These are phyloP conservation scores for Jamesozyma gamospora DNA, from an alignment of 805 yeast genomes.

Conservation along the genomic window DNA sequence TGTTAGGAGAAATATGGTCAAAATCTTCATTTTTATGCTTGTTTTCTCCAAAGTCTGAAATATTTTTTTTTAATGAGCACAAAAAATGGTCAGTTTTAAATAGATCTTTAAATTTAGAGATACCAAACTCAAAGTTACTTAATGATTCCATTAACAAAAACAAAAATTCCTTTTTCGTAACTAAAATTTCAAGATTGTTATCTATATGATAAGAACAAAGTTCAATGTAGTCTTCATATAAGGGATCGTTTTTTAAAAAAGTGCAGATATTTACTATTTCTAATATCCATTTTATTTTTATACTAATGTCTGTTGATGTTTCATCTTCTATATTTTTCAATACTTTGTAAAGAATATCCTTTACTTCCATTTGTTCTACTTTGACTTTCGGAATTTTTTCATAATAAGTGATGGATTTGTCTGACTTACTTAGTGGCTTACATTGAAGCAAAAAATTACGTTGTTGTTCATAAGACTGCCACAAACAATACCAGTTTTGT, in stretches of 20 bases:
- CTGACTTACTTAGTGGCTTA: background rate
- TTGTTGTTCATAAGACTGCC: slow-evolving; percentile 9
- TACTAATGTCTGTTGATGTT: background rate
- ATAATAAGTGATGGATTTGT: background rate
- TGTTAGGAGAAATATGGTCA: background rate
- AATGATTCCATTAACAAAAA: background rate
- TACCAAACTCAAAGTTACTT: background rate
- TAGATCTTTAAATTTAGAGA: background rate
- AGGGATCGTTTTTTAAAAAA: slow-evolving; percentile 10
- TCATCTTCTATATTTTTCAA: slow-evolving; percentile 8
- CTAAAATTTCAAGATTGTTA: slow-evolving; percentile 6
- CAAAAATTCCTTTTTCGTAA: background rate
- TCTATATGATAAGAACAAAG: background rate
- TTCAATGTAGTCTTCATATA: slow-evolving; percentile 4
- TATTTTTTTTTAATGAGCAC: background rate
- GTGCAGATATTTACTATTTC: slow-evolving; percentile 9
- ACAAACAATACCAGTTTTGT: slow-evolving; percentile 4
- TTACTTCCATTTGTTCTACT: background rate
- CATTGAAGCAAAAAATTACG: slow-evolving; percentile 11
- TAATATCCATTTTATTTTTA: slow-evolving; percentile 10
- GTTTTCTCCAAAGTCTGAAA: too few relatives aligned
- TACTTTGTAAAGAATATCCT: slow-evolving; percentile 7
- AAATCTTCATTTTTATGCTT: background rate
- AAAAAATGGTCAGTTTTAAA: background rate
- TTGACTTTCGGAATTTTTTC: slow-evolving; percentile 1